Evolutionary conservation across 2,329 filamentous ascomycete genomes (phyloP), one percentile per base, ranked within the genome.

Genomic region (Penicillium fuscoglaucum): DNA sequence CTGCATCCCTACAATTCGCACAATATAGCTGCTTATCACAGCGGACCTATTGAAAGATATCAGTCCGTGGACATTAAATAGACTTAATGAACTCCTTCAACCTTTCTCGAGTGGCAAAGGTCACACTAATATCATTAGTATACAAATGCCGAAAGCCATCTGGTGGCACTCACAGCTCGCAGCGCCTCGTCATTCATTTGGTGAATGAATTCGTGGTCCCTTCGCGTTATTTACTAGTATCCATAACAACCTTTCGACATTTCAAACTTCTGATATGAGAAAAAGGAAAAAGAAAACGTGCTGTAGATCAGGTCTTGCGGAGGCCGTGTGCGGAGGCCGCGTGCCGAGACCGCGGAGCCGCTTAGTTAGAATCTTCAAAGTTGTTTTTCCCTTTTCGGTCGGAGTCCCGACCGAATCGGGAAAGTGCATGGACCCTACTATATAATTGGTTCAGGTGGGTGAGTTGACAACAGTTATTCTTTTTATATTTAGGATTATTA

Each of bases 101-200:
- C 68, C 66, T 70, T 70, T 61, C 67, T 67, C 2, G 66, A 57
- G 59, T 69, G 56, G 52, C 68, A 70, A 6, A 62, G 51, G 56
- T 70, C 67, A 57, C 67, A 70, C 68, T 70, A 35, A 46, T 39
- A 44, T 21, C 24, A 35, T 50, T 51, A 56, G 50, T 35, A 44
- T 44, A 29, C 13, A 21, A 43, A 31, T 28, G 10, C 19, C 37
- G 21, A 49, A 52, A 31, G 31, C 28, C 31, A 29, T 49, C 26
- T 35, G 35, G 13, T 35, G 31, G 26, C 9, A 52, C 65, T 61
- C 51, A 67, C 65, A 26, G 65, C 65, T 39, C 62, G 59, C 26
- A 66, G 29, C 35, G 54, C 37, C 17, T 61, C 44, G 51, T 58
- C 57, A 44, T 28, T 55, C 61, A 62, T 64, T 49, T 52, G 45